Conservation (phyloP, 1,284 basidiomycete species). For the Sporisorium graminicola region DNA sequence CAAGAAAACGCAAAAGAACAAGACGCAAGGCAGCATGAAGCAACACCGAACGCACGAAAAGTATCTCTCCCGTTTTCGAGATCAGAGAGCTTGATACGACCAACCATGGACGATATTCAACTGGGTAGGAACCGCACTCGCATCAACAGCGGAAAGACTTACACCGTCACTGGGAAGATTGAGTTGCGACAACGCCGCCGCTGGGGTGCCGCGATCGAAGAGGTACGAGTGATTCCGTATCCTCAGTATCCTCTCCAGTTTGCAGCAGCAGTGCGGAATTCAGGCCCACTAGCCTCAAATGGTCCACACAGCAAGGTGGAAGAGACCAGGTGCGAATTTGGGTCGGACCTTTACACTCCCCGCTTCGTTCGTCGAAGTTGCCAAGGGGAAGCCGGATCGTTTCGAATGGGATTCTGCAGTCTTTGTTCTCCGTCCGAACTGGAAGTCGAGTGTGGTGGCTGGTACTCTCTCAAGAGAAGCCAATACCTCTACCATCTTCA, state of each 20-base stretch:
- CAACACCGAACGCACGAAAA: too few species aligned
- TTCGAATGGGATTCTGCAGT: neutral
- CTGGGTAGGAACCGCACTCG: too few species aligned
- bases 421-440: neutral
- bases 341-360: neutral
- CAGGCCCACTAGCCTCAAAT: neutral
- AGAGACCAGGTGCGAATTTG: neutral
- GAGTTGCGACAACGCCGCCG: too few species aligned
- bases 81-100: too few species aligned
- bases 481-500: conserved; percentile 5
- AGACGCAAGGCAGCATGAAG: too few species aligned
- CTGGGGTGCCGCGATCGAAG: too few species aligned
- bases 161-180: too few species aligned
- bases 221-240: neutral
- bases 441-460: too few species aligned
- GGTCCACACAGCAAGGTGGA: neutral
- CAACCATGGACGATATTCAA: too few species aligned
- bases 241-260: neutral
- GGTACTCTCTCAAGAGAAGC: neutral
- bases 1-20: too few species aligned
- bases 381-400: neutral
- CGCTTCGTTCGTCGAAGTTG: neutral
- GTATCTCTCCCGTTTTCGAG: too few species aligned
- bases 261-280: neutral
- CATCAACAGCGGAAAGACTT: too few species aligned